Evolutionary conservation across 306 rosid genomes (phyloP), one percentile per base, ranked within the genome.

Genomic region (Sophora flavescens): DNA sequence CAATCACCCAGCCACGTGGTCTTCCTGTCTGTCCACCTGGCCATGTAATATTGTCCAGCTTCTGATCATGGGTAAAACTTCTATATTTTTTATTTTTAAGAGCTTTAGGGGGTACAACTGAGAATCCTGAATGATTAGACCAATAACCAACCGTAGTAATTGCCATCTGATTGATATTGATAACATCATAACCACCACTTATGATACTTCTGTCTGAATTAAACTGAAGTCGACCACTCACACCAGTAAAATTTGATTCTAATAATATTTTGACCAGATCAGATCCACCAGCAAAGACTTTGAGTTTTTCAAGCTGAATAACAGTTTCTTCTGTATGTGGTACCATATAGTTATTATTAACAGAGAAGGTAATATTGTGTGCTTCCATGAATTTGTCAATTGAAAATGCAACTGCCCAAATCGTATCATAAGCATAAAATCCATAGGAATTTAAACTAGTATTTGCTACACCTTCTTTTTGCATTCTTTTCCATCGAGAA

Each of bases 1-100:
- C 97, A 82, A 95, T 69, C 75, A 81, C 96, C 99, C 99, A 95
- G 32, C 99, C 99, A 4, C 97, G 99, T 9, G 99, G 99, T 32
- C 70, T 86, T 59, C 65, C 88, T 11, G 84, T 89, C 80, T 68
- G 72, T 65, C 97, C 97, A 51, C 99, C 97, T 13, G 97, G 96
- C 99, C 99, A 95, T 58, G 90, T 90, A 48, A 90, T 87, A 71
- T 76, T 82, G 54, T 51, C 78, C 77, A 95, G 97, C 84, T 86
- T 89, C 78, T 95, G 96, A 74, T 85, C 84, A 64, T 47, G 70
- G 28, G 18, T 70, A 56, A 83, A 61, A 80, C 61, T 60, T 28
- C 65, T 72, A 33, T 11, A 63, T 82, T 61, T 16, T 60, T 84
- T 68, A 57, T 14, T 70, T 17, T 44, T 83, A 15, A 83, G 85